Conservation (phyloP, 2,329 filamentous ascomycete genomes). For the Helotiales sp. region DNA sequence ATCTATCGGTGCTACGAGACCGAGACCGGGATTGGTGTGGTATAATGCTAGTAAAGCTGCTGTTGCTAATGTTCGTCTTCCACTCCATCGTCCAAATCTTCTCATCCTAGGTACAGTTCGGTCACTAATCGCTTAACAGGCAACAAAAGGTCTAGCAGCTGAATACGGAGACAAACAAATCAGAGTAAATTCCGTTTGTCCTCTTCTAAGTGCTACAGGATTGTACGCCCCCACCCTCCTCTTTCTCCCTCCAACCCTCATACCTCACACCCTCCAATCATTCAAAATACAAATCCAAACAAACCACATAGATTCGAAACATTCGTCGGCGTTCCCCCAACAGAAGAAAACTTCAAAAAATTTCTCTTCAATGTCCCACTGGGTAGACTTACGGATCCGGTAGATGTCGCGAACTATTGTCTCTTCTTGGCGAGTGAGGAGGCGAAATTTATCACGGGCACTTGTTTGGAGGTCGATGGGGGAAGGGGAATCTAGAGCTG, state of each 20-base stretch:
- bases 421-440: conserved; percentile 72
- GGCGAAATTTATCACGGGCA: conserved; percentile 69
- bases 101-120: not conserved
- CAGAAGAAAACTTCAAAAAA: conserved; percentile 56
- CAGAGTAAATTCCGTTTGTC: conserved; percentile 71
- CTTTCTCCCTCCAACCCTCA: conserved; percentile 2
- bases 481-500: conserved; percentile 40
- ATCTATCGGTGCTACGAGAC: conserved; percentile 62
- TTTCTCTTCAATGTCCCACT: conserved; percentile 56
- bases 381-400: conserved; percentile 54
- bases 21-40: conserved; percentile 64
- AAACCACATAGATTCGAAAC: conserved; percentile 30
- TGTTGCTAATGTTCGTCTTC: conserved; percentile 53
- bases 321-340: conserved; percentile 63
- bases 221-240: conserved; percentile 38
- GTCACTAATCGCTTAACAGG: too few species aligned
- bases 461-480: conserved; percentile 67
- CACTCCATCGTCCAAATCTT: conserved; percentile 1
- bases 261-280: not conserved
- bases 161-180: conserved; percentile 74
- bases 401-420: conserved; percentile 70
- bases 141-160: conserved; percentile 66
- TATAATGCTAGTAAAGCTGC: conserved; percentile 71
- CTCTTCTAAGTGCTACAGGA: conserved; percentile 65
- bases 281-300: not conserved